These are phyloP conservation scores for Clonostachys byssicola DNA, from an alignment of 2,329 filamentous ascomycete genomes.

Conservation along the genomic window DNA sequence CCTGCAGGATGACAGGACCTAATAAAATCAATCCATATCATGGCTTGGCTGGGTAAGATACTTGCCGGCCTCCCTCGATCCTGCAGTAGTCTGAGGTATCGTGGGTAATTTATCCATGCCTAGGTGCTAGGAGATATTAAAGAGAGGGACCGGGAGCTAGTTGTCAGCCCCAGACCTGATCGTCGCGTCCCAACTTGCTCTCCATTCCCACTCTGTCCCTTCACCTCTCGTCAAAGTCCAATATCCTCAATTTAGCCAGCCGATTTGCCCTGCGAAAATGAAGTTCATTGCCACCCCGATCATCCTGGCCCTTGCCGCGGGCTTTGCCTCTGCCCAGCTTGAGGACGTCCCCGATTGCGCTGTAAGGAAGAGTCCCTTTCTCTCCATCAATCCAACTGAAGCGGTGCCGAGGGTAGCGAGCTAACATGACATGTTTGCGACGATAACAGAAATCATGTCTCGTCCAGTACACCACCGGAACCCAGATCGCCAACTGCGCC, in stretches of 20 bases:
- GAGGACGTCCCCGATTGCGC: conserved; percentile 28
- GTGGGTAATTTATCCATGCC: too few relatives aligned
- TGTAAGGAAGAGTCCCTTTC: conserved; percentile 19
- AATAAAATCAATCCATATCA: too few relatives aligned
- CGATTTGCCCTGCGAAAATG: conserved; percentile 19
- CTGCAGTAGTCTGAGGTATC: too few relatives aligned
- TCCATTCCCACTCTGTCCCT: not conserved
- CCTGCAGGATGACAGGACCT: too few relatives aligned
- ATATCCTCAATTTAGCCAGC: not conserved
- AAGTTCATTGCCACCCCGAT: conserved; percentile 19
- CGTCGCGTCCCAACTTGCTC: not conserved
- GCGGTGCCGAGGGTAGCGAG: too few relatives aligned
- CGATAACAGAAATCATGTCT: conserved; percentile 17
- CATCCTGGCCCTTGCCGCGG: conserved; percentile 19
- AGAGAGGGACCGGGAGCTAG: too few relatives aligned
- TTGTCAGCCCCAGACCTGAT: too few relatives aligned
- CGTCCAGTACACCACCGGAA: conserved; percentile 21
- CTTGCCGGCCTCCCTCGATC: too few relatives aligned
- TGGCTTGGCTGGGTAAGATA: too few relatives aligned
- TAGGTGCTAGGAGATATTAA: too few relatives aligned
- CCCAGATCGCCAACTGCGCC: conserved; percentile 28
- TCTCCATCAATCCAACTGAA: not conserved
- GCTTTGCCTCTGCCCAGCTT: conserved; percentile 25
- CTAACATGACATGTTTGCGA: not conserved
- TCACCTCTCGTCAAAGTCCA: not conserved